phyloP scores from a whole-genome alignment of 306 rosid species.

The Gynostemma pentaphyllum region DNA sequence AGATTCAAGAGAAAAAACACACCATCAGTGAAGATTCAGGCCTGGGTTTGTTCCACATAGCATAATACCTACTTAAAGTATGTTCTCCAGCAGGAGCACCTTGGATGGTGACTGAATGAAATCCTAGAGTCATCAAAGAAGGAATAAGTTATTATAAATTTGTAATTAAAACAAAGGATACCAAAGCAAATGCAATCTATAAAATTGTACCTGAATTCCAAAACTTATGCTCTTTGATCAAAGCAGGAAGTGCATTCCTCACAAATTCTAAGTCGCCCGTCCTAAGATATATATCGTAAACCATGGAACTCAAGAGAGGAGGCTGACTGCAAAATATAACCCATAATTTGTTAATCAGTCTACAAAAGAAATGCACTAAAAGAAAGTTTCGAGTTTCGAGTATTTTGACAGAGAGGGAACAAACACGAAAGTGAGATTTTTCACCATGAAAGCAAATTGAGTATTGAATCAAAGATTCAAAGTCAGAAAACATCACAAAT shows the following conservation, averaged over 20 bases:
- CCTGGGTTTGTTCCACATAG: conserved; percentile 88
- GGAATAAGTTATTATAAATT: background rate
- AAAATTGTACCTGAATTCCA: conserved; percentile 71
- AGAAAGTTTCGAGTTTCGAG: too few relatives aligned
- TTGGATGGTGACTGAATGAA: conserved; percentile 51
- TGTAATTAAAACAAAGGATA: background rate
- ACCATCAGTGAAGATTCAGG: conserved; percentile 68
- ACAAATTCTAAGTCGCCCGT: conserved; percentile 56
- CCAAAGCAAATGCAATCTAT: background rate
- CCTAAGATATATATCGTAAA: conserved; percentile 47
- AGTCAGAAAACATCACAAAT: background rate
- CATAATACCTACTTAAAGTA: conserved; percentile 56
- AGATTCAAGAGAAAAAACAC: conserved; percentile 11
- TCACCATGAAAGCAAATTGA: background rate
- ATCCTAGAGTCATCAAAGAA: conserved; percentile 29
- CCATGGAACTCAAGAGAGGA: conserved; percentile 88
- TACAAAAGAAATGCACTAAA: background rate
- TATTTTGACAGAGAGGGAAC: background rate
- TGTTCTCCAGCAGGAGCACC: conserved; percentile 43
- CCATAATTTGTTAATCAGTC: background rate
- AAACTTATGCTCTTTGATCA: conserved; percentile 61
- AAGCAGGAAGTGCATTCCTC: conserved; percentile 63
- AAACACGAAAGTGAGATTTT: too few relatives aligned
- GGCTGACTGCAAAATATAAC: conserved; percentile 68
- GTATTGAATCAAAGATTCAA: background rate